Conservation (phyloP, 192 early-diverging fungal species). For the Spizellomyces sp. region DNA sequence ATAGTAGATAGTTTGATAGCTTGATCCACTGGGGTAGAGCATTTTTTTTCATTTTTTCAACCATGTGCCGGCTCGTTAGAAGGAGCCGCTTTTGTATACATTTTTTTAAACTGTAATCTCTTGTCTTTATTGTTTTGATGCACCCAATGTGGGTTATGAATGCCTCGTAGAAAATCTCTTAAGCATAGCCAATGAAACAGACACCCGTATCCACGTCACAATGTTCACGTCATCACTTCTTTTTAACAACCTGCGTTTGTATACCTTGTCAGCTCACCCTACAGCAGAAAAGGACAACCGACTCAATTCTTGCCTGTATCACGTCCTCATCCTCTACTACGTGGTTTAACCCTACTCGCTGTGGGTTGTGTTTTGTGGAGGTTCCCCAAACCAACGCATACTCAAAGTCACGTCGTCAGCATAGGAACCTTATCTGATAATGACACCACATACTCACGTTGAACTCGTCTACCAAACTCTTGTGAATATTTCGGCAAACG, state of each 20-base stretch:
- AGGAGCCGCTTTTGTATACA: too few relatives aligned
- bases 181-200: too few relatives aligned
- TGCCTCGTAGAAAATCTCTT: too few relatives aligned
- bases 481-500: conserved; percentile 85
- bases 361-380: conserved; percentile 96
- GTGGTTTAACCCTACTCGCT: conserved; percentile 86
- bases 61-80: not conserved
- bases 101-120: too few relatives aligned
- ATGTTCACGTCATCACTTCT: not conserved
- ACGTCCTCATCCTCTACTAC: conserved; percentile 90
- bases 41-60: too few relatives aligned
- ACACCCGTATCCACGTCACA: too few relatives aligned
- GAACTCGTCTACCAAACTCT: conserved; percentile 83
- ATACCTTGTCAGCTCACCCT: too few relatives aligned
- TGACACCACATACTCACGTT: conserved; percentile 41
- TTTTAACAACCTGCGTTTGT: conserved; percentile 14
- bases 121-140: too few relatives aligned
- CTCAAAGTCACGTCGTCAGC: conserved; percentile 31
- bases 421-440: not conserved
- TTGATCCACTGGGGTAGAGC: too few relatives aligned
- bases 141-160: too few relatives aligned
- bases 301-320: conserved; percentile 50
- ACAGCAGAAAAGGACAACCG: too few relatives aligned
- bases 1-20: too few relatives aligned
- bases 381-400: conserved; percentile 97